Evolutionary conservation across 257 asterid species (phyloP).

Genomic region (Solanum habrochaites): DNA sequence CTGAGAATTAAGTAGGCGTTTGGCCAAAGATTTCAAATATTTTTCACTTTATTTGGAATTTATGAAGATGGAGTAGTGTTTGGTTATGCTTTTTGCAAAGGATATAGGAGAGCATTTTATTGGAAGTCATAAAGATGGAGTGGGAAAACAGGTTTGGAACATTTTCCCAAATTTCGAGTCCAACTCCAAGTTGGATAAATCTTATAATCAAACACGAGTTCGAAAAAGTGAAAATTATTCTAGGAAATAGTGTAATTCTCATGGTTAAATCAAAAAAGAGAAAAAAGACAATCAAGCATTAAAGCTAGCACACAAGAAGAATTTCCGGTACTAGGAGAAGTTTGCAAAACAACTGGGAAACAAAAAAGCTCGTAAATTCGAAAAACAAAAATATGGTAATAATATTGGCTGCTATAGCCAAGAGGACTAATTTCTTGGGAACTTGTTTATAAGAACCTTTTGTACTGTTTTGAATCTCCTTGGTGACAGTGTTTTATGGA

Average conservation of each 20-base stretch:
- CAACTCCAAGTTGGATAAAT: not conserved
- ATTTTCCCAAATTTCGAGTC: not conserved
- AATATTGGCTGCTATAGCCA: not conserved
- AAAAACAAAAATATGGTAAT: not conserved
- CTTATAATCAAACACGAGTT: not conserved
- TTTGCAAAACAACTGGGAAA: not conserved
- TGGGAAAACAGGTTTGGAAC: not conserved
- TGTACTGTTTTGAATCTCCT: not conserved
- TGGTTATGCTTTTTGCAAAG: not conserved
- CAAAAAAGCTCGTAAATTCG: not conserved
- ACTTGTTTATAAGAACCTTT: not conserved
- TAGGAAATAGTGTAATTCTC: not conserved
- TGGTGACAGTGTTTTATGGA: not conserved
- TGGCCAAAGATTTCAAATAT: not conserved
- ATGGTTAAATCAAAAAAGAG: not conserved
- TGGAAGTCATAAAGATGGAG: not conserved
- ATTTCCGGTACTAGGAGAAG: not conserved
- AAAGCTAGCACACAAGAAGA: not conserved
- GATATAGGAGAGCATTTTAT: not conserved
- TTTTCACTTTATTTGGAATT: not conserved
- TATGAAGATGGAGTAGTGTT: not conserved
- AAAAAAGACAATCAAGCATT: not conserved
- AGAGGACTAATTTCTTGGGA: not conserved
- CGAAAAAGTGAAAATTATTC: not conserved
- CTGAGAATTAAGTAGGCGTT: not conserved